Percentiles rank a stretch among this genome's conserved stretches.
These are phyloP conservation scores for Conticribra guillardii DNA, from an alignment of 108 stramenopile species.

Conservation along the genomic window DNA sequence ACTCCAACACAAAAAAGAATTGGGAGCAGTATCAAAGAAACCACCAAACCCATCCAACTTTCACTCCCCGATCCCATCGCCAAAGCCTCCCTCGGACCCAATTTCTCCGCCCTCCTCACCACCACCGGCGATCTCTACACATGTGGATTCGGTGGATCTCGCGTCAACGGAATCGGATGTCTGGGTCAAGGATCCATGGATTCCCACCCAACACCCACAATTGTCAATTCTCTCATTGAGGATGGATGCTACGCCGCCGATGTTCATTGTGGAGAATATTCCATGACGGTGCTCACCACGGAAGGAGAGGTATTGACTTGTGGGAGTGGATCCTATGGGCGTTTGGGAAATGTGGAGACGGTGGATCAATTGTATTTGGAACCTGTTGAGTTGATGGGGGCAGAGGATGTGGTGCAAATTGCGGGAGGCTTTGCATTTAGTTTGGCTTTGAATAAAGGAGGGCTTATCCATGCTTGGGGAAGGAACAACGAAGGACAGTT, in stretches of 20 bases:
- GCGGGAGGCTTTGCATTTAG: conserved; percentile 82
- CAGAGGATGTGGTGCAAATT: conserved; percentile 58
- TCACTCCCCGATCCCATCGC: conserved; percentile 29
- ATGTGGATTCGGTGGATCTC: conserved; percentile 75
- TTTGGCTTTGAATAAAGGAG: conserved; percentile 67
- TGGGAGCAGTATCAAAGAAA: conserved; percentile 11
- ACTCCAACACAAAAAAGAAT: background rate
- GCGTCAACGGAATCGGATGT: conserved; percentile 66
- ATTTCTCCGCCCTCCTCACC: conserved; percentile 62
- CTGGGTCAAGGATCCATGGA: conserved; percentile 76
- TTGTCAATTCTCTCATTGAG: conserved; percentile 76
- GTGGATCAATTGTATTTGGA: conserved; percentile 82
- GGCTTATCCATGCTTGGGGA: conserved; percentile 85
- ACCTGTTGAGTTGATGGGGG: conserved; percentile 76
- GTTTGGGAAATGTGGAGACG: conserved; percentile 83
- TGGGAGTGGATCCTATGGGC: conserved; percentile 77
- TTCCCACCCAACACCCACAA: conserved; percentile 57
- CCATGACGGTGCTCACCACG: conserved; percentile 83
- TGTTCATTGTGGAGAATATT: conserved; percentile 75
- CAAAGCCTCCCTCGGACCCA: conserved; percentile 58
- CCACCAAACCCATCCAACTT: conserved; percentile 16
- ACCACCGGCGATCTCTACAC: conserved; percentile 79
- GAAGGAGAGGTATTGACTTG: conserved; percentile 87
- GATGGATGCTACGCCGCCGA: conserved; percentile 76
- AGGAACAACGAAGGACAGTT: conserved; percentile 88